Base-by-base conservation (phyloP, 78 protist genomes). In the Dictyostelium citrinum region DNA sequence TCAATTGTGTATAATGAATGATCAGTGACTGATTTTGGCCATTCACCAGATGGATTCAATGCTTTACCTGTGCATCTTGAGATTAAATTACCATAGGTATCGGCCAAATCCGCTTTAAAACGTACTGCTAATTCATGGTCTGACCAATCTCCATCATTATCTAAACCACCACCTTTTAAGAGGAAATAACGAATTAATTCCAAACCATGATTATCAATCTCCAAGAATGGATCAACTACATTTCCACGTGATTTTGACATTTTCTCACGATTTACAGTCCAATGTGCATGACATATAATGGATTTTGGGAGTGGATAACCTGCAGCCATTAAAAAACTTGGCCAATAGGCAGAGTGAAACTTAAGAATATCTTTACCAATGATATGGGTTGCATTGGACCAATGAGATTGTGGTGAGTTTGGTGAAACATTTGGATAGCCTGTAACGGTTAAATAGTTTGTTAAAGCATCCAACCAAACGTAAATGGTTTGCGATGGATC, bases 401-500 rank as follows among this genome's bases (percentile, higher is more conserved):
- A 82, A 58, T 41, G 14, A 0, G 22, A 24, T 46, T 43, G 3
- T 1, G 58, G 82, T 37, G 68, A 64, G 17, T 45, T 61, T 27
- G 72, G 74, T 22, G 46, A 64, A 1, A 67, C 29, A 5, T 51
- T 67, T 17, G 97, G 93, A 58, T 61, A 93, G 1, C 98, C 98
- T 29, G 96, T 16, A 3, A 96, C 98, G 0, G 99, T 95, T 37
- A 98, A 43, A 93, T 99, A 99, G 97, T 97, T 98, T 45, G 98
- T 83, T 16, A 99, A 91, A 2, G 99, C 99, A 79, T 99, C 99
- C 51, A 98, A 81, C 99, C 99, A 99, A 11, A 99, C 99, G 82
- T 99, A 99, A 82, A 99, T 97, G 7, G 97, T 95, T 86, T 98
- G 99, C n/a, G 82, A 17, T 2, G 83, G 93, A 46, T 93, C 97